Percentiles rank a stretch among this genome's conserved stretches.
Evolutionary conservation across 176 grass and related monocot species (phyloP).

Genomic region (Musa troglodytarum): DNA sequence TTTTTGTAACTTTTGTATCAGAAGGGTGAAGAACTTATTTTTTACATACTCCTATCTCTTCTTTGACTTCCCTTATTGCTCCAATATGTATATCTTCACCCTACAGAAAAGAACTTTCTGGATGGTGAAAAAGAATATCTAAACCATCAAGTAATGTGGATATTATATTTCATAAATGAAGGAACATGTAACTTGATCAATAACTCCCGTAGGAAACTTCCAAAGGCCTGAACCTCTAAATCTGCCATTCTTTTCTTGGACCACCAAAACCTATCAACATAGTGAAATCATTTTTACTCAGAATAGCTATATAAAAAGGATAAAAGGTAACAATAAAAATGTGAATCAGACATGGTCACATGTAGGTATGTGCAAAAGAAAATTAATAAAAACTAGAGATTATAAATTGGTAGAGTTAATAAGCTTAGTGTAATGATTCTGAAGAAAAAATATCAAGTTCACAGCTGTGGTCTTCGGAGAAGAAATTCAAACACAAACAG

Average conservation of each 20-base stretch:
- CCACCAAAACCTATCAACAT: slow-evolving; percentile 16
- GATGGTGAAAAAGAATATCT: no score
- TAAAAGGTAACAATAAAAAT: neutral
- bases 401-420: neutral
- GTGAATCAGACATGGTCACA: neutral
- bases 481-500: neutral
- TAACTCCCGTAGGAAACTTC: slow-evolving; percentile 18
- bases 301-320: neutral
- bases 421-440: neutral
- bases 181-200: slow-evolving; percentile 12
- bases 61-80: slow-evolving; percentile 15
- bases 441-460: neutral
- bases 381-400: neutral
- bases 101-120: neutral
- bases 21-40: neutral
- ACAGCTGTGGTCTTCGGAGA: neutral
- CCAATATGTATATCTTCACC: slow-evolving; percentile 14
- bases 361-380: neutral
- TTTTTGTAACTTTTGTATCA: neutral
- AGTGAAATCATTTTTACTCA: neutral
- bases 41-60: slow-evolving; percentile 15
- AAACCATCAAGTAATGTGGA: neutral
- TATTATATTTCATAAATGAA: no score
- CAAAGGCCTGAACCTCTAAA: neutral
- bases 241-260: slow-evolving; percentile 18